Evolutionary conservation across 2,329 filamentous ascomycete genomes (phyloP).

Genomic region (Lasiodiplodia theobromae): DNA sequence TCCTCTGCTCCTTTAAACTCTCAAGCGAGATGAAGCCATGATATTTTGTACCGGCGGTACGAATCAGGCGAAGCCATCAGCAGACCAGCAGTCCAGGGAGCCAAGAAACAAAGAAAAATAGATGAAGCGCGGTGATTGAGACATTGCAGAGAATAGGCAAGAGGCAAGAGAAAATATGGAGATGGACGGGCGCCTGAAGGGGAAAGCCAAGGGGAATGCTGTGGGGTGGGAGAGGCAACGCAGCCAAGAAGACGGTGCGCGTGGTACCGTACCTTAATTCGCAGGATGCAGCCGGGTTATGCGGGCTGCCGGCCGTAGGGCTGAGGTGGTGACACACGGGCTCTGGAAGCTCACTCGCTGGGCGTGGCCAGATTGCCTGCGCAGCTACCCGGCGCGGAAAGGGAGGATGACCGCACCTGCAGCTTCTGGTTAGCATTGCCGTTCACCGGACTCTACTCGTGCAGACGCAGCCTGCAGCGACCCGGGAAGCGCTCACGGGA

Average conservation of each 20-base stretch:
- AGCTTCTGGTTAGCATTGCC: conserved; percentile 12
- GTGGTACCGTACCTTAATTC: conserved; percentile 15
- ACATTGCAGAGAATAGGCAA: conserved; percentile 9
- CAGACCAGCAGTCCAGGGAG: conserved; percentile 4
- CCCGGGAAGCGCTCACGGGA: background rate
- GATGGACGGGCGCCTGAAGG: conserved; percentile 7
- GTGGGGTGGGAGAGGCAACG: background rate
- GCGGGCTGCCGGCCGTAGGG: conserved; percentile 19
- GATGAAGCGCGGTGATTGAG: conserved; percentile 4
- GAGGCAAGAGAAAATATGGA: conserved; percentile 14
- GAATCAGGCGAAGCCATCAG: conserved; percentile 21
- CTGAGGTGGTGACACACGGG: conserved; percentile 8
- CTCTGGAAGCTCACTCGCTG: conserved; percentile 3
- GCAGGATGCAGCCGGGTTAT: conserved; percentile 7
- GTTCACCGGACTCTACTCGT: too few relatives aligned
- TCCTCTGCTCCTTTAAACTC: conserved; percentile 14
- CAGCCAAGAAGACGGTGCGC: conserved; percentile 7
- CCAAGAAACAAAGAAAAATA: conserved; percentile 18
- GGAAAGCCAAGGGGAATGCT: conserved; percentile 1
- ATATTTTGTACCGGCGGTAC: background rate
- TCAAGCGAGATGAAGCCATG: conserved; percentile 18
- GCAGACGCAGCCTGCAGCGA: background rate
- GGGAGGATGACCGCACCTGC: conserved; percentile 21
- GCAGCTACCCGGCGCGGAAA: conserved; percentile 11
- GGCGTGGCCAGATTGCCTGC: background rate